Conservation (phyloP, 1,139 yeast species). For the Saccharomyces hybrid region DNA sequence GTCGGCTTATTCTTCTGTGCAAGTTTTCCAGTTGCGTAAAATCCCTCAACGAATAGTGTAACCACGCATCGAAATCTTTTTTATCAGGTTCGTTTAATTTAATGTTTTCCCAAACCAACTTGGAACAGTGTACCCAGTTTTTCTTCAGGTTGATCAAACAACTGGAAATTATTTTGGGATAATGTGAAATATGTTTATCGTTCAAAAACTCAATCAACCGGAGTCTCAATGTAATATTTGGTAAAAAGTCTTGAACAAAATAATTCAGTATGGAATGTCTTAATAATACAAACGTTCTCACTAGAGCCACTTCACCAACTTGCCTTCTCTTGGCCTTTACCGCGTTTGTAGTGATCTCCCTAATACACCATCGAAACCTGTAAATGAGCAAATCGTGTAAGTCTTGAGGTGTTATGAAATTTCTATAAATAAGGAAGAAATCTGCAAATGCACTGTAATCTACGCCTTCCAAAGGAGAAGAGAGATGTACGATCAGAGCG, state of each 20-base stretch:
- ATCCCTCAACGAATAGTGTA: slow-evolving; percentile 19
- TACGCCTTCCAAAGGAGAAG: slow-evolving; percentile 63
- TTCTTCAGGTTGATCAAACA: slow-evolving; percentile 39
- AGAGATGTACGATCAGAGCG: slow-evolving; percentile 63
- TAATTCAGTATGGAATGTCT: slow-evolving; percentile 86
- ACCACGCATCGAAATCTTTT: slow-evolving; percentile 20
- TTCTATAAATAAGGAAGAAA: slow-evolving; percentile 76
- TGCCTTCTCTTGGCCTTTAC: slow-evolving; percentile 35
- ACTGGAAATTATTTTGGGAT: slow-evolving; percentile 38
- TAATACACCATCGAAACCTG: slow-evolving; percentile 67
- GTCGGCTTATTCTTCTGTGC: slow-evolving; percentile 19
- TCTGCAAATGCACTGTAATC: slow-evolving; percentile 77
- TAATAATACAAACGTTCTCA: slow-evolving; percentile 78
- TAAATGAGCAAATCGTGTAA: slow-evolving; percentile 55
- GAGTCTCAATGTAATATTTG: slow-evolving; percentile 41
- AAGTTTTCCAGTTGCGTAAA: slow-evolving; percentile 15
- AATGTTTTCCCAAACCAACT: slow-evolving; percentile 25
- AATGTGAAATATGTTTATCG: slow-evolving; percentile 25
- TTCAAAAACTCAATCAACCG: slow-evolving; percentile 46
- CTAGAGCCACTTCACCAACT: slow-evolving; percentile 61
- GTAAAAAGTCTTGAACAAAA: slow-evolving; percentile 60
- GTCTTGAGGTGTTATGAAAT: slow-evolving; percentile 51
- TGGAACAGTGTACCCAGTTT: slow-evolving; percentile 30
- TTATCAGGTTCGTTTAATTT: slow-evolving; percentile 17
- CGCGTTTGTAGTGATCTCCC: slow-evolving; percentile 31